Percentiles rank a stretch among this genome's conserved stretches.
These are phyloP conservation scores for Jaminaea rosea DNA, from an alignment of 1,284 basidiomycete genomes.

Conservation along the genomic window DNA sequence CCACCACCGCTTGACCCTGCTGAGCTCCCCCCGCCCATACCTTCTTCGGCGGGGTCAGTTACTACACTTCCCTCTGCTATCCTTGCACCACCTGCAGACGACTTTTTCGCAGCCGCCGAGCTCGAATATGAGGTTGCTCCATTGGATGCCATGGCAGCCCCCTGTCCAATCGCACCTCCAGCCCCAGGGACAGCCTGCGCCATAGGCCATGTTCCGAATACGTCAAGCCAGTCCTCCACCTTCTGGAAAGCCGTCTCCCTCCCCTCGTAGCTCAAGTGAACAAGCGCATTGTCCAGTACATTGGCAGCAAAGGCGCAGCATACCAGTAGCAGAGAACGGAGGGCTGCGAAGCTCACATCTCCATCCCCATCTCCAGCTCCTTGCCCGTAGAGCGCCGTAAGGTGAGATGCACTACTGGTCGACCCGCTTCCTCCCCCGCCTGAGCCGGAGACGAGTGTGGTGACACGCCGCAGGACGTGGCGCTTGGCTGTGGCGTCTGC, in stretches of 20 bases:
- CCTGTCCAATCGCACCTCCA: conserved; percentile 9
- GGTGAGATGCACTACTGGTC: conserved; percentile 3
- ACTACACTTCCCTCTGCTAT: conserved; percentile 18
- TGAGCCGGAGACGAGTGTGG: conserved; percentile 17
- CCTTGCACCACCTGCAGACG: conserved; percentile 14
- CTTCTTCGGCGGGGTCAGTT: conserved; percentile 5
- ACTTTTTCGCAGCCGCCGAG: conserved; percentile 5
- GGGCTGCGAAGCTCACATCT: conserved; percentile 26
- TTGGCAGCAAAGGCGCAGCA: conserved; percentile 38
- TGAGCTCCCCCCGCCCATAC: conserved; percentile 13
- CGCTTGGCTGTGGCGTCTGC: conserved; percentile 40
- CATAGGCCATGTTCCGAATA: conserved; percentile 46
- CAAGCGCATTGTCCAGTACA: conserved; percentile 42
- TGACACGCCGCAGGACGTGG: conserved; percentile 36
- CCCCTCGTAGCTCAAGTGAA: conserved; percentile 37
- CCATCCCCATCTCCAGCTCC: no score
- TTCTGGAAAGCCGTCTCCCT: conserved; percentile 38
- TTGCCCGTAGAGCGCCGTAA: no score
- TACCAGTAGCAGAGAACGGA: conserved; percentile 36
- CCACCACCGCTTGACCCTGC: conserved; percentile 11
- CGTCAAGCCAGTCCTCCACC: conserved; percentile 32
- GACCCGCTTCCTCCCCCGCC: no score
- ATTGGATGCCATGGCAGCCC: conserved; percentile 14
- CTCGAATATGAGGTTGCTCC: conserved; percentile 9
- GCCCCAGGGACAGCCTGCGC: conserved; percentile 13